These are phyloP conservation scores for Castanea crenata DNA, from an alignment of 306 rosid genomes.

Conservation along the genomic window DNA sequence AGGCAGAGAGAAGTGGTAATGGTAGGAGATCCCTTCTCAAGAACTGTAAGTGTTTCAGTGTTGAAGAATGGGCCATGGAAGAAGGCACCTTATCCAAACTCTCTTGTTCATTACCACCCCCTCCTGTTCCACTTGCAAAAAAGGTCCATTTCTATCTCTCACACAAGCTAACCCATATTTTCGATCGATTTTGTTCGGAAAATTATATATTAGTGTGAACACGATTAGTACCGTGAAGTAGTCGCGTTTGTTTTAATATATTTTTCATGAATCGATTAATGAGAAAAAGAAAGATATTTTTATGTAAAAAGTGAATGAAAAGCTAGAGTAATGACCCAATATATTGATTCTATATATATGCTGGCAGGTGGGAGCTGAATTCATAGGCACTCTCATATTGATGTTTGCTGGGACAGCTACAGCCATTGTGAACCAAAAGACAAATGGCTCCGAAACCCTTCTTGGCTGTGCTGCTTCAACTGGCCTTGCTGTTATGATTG, in stretches of 20 bases:
- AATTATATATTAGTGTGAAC: too few species aligned
- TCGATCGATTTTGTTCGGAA: too few species aligned
- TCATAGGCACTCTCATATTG: conserved; percentile 70
- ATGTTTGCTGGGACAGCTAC: conserved; percentile 74
- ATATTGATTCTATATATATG: too few species aligned
- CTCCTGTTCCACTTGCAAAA: conserved; percentile 70
- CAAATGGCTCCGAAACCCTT: conserved; percentile 53
- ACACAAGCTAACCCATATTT: background rate
- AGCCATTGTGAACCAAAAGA: conserved; percentile 76
- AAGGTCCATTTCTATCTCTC: conserved; percentile 37
- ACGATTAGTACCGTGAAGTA: too few species aligned
- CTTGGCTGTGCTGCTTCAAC: conserved; percentile 69
- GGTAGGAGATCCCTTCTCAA: conserved; percentile 56
- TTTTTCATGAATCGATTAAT: too few species aligned
- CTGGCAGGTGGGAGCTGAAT: conserved; percentile 87
- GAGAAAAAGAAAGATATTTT: background rate
- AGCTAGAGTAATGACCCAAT: too few species aligned
- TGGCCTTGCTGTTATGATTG: conserved; percentile 80
- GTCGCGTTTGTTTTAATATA: too few species aligned
- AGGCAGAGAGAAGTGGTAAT: conserved; percentile 36
- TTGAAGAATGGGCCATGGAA: conserved; percentile 59
- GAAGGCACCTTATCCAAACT: conserved; percentile 62
- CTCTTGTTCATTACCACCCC: conserved; percentile 60
- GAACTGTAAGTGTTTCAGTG: conserved; percentile 54
- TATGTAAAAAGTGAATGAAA: background rate